These are phyloP conservation scores for Alternaria consortialis DNA, from an alignment of 2,329 filamentous ascomycete species.

Conservation along the genomic window DNA sequence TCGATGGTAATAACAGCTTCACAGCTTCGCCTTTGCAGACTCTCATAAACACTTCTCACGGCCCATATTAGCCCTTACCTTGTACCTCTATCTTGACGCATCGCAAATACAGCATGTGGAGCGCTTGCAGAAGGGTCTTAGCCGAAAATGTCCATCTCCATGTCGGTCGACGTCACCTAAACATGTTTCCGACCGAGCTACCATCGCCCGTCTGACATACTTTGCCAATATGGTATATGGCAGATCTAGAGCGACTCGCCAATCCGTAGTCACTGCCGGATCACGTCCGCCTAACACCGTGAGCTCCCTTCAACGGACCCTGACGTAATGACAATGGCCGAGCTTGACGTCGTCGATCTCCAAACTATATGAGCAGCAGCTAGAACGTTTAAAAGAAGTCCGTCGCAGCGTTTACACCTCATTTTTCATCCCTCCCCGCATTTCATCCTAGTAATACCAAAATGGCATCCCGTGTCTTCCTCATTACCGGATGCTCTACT, in stretches of 20 bases:
- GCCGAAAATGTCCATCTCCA: constrained; percentile 1
- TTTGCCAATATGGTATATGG: not conserved
- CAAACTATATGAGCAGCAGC: not conserved
- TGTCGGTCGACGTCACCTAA: constrained; percentile 6
- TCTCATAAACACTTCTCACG: not conserved
- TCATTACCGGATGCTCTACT: constrained; percentile 59
- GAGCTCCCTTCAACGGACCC: not conserved
- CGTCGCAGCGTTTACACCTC: not conserved
- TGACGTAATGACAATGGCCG: constrained; percentile 1
- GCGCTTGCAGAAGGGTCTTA: constrained; percentile 1
- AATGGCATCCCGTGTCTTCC: constrained; percentile 57
- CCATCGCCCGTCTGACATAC: not conserved
- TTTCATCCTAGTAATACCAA: not conserved
- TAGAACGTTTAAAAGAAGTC: not conserved
- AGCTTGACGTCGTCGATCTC: not conserved
- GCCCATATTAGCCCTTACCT: not conserved
- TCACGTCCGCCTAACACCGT: constrained; percentile 7
- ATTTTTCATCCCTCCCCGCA: no score
- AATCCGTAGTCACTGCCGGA: not conserved
- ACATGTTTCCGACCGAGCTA: not conserved
- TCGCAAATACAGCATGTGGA: not conserved
- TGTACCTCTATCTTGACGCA: not conserved
- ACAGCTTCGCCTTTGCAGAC: not conserved
- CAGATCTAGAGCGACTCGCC: not conserved
- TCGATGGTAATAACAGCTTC: not conserved